Base-by-base conservation (phyloP, 1,284 basidiomycete genomes). In the Coniferiporia sulphurascens region DNA sequence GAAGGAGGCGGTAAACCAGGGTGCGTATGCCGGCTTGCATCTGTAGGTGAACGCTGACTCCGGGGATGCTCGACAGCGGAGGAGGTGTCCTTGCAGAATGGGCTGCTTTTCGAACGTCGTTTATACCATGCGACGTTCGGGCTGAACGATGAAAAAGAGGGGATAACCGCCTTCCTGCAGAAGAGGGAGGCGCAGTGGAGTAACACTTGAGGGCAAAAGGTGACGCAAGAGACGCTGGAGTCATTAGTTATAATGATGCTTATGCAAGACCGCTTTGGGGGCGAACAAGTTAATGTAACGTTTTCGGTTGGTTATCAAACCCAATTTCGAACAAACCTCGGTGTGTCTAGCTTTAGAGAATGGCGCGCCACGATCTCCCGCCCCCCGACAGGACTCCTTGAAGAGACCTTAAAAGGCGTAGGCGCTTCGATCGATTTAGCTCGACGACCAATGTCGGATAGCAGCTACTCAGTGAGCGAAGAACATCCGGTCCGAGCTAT, bases 101-200 rank as follows among this genome's bases (percentile, higher is more conserved):
- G 86, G 8, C 71, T 86, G 13, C 75, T 77, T 55, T 76, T 85
- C 63, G 86, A 88, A 69, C 74, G 84, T 57, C 74, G 84, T 52
- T 70, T 88, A 38, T 88, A 87, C 78, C 84, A 87, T 66, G 72
- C 77, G 53, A 74, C 85, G 32, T 87, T 88, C 67, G 81, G 83
- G 17, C 84, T 87, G 60, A 73, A 77, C 55, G 86, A 88, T 69
- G 84, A 86, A 71, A 81, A 82, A 68, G 84, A 86, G 69, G 81
- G 79, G 21, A 86, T 86, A 78, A 69, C 73, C 19, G 86, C 86
- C 1, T 87, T 87, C 69, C 76, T 82, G 19, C 81, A 85, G 69
- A 87, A 87, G 76, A 75, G 85, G 58, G 77, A 75, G 63, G 71
- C 82, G 17, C 65, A 65, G 36, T 73, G 71, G 68, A 38, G 44